Base-by-base conservation (phyloP, 345 rosid species). In the Pugionium dolabratum region DNA sequence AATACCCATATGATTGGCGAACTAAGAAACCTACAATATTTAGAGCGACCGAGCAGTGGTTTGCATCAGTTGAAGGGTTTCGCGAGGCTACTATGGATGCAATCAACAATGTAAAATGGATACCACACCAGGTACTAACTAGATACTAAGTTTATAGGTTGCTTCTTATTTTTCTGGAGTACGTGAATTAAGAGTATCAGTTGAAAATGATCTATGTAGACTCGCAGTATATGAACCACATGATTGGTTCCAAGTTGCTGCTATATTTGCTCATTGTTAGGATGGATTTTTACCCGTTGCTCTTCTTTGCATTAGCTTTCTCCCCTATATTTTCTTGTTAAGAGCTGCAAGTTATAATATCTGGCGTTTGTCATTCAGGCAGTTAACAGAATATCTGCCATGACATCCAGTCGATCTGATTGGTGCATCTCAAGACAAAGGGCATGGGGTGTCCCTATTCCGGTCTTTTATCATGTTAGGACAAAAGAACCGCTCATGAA, bases 41-140 rank as follows among this genome's bases (percentile, higher is more conserved):
- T 85, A 86, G 98, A 79, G 98, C 96, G 11, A 93, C 98, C 47
- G 96, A 93, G 81, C 98, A 93, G 71, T 93, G 98, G 98, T 93
- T 93, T 85, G 98, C 98, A 70, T 93, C 98, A 10, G 96, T 93
- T 54, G 98, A 87, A 80, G 96, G 94, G 60, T 90, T 87, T 63
- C 96, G 89, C 26, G 68, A 68, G 49, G 87, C 86, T 59, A 84
- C 96, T 41, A 78, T 87, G 91, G 91, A 85, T 72, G 96, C 98
- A 64, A 86, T 93, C 79, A 72, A 78, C 45, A 78, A 75, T 34
- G 94, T 93, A 35, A 89, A 87, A 72, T 93, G 98, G 98, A 65
- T 87, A 69, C 97, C 98, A 35, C 73, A 87, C 52, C 98, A 93
- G 98, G 98, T 93, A 83, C 69, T 54, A 49, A 73, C 28, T 44